A percentile compares a stretch with the other conserved stretches of the same genome.
phyloP scores from a whole-genome alignment of 345 rosid species.

The Cardamine chenopodiifolia region DNA sequence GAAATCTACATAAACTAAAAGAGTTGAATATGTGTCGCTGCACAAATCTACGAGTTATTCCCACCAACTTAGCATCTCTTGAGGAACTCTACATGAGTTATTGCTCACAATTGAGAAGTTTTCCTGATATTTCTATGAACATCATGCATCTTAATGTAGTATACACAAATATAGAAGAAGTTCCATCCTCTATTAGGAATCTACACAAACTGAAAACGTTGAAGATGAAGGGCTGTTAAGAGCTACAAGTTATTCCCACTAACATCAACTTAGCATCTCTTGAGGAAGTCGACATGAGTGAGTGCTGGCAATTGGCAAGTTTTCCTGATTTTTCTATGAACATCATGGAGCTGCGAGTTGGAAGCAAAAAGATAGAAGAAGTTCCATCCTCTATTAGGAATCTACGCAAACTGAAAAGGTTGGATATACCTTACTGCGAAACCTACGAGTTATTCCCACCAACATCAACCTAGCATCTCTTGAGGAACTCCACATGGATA shows the following conservation, averaged over 20 bases:
- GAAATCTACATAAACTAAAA: neutral
- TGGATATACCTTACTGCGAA: neutral
- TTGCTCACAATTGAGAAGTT: neutral
- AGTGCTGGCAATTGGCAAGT: no score
- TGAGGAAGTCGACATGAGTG: no score
- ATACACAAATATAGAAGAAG: neutral
- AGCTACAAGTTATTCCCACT: no score
- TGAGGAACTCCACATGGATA: neutral
- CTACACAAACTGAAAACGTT: no score
- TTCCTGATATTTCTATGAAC: neutral
- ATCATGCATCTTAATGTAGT: neutral
- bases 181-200: neutral
- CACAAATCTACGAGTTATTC: neutral
- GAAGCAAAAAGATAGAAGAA: no score
- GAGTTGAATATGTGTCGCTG: neutral
- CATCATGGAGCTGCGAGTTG: no score
- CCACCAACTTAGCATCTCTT: no score
- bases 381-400: neutral
- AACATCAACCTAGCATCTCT: neutral
- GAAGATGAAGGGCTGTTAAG: no score
- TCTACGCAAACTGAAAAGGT: neutral
- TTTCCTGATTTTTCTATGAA: no score
- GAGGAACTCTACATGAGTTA: neutral
- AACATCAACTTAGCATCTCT: no score
- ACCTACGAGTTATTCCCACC: neutral